These are phyloP conservation scores for Emergomyces pasteurianus DNA, from an alignment of 2,329 filamentous ascomycete genomes.

Conservation along the genomic window DNA sequence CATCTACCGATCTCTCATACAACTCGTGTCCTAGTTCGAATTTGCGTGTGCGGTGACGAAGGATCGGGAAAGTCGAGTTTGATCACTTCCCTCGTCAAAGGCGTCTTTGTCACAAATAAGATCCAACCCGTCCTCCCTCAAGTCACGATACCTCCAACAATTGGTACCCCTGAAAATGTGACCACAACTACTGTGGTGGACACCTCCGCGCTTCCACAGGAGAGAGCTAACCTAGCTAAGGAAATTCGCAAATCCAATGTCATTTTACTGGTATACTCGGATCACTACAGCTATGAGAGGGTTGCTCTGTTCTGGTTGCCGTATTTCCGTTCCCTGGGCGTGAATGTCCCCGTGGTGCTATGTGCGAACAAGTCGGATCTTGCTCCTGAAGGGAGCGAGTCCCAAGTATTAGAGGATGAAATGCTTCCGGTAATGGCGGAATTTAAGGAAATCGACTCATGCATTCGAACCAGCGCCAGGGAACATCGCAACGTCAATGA, in stretches of 20 bases:
- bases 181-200: conserved; percentile 89
- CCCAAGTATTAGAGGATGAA: conserved; percentile 86
- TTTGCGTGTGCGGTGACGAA: conserved; percentile 94
- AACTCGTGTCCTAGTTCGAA: conserved; percentile 48
- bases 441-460: conserved; percentile 97
- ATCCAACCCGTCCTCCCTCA: conserved; percentile 90
- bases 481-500: conserved; percentile 92
- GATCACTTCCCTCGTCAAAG: conserved; percentile 91
- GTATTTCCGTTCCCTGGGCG: conserved; percentile 92
- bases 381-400: conserved; percentile 57
- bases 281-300: conserved; percentile 97
- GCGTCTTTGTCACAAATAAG: conserved; percentile 89
- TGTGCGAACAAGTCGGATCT: conserved; percentile 98
- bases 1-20: background rate
- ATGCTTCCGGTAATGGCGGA: conserved; percentile 98
- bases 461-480: conserved; percentile 84
- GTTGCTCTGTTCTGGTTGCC: conserved; percentile 98
- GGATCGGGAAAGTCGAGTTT: conserved; percentile 88
- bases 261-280: conserved; percentile 90
- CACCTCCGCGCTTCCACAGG: conserved; percentile 87
- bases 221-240: conserved; percentile 77
- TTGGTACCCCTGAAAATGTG: conserved; percentile 90
- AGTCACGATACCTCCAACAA: conserved; percentile 85
- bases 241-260: conserved; percentile 96
- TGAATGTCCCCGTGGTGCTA: conserved; percentile 93